phyloP scores from a whole-genome alignment of 805 yeast species.

The Yamadazyma akitaensis region DNA sequence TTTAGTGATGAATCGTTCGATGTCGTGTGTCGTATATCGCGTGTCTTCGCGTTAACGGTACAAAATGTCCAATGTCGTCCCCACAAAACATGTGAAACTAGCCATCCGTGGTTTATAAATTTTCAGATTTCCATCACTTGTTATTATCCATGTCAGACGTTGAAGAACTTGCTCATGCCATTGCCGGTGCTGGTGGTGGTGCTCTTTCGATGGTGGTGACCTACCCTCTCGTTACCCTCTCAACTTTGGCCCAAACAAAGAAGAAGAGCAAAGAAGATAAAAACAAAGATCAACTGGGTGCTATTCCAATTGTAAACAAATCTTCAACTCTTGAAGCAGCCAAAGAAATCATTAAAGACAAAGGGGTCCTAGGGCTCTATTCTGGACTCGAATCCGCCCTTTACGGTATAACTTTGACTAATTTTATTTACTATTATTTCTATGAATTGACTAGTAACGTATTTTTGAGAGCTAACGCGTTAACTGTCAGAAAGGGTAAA shows the following conservation, averaged over 20 bases:
- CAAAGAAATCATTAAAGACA: slow-evolving; percentile 46
- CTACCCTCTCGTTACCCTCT: slow-evolving; percentile 82
- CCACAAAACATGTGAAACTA: slow-evolving; percentile 8
- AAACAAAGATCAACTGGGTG: background rate
- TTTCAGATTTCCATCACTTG: background rate
- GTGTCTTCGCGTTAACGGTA: background rate
- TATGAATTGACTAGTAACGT: slow-evolving; percentile 66
- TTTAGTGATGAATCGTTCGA: background rate
- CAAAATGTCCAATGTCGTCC: background rate
- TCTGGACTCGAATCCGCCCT: slow-evolving; percentile 87
- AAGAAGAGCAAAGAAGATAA: slow-evolving; percentile 13
- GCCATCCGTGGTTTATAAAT: slow-evolving; percentile 3
- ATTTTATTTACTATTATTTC: slow-evolving; percentile 86
- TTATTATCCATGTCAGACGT: slow-evolving; percentile 4
- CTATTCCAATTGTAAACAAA: slow-evolving; percentile 1
- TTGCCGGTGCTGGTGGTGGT: slow-evolving; percentile 94
- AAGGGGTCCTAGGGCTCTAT: slow-evolving; percentile 69
- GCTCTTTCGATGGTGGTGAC: slow-evolving; percentile 83
- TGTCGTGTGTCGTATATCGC: background rate
- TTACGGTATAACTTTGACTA: slow-evolving; percentile 80
- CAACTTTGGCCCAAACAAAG: slow-evolving; percentile 84
- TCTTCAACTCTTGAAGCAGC: slow-evolving; percentile 25
- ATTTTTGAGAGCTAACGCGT: slow-evolving; percentile 35
- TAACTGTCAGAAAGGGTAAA: slow-evolving; percentile 21
- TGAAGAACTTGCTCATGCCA: slow-evolving; percentile 71